These are phyloP conservation scores for Diutina scorzettiae DNA, from an alignment of 1,139 yeast species.

Conservation along the genomic window DNA sequence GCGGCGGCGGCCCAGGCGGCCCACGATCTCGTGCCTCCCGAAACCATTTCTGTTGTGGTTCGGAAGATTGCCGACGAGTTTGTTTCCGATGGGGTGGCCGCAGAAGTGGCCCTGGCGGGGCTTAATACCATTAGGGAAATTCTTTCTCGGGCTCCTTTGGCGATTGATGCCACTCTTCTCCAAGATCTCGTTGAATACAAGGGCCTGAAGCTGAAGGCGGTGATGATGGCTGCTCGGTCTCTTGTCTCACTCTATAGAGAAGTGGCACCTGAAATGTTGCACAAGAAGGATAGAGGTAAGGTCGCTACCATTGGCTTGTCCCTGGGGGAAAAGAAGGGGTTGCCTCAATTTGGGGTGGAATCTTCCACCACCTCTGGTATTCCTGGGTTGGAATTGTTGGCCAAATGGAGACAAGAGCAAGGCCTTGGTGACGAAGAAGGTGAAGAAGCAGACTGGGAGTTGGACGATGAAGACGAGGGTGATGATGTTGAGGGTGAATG, in stretches of 20 bases:
- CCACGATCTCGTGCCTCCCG: conserved; percentile 96
- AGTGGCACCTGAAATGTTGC: conserved; percentile 91
- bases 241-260: conserved; percentile 80
- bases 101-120: conserved; percentile 98
- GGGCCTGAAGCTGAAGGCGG: conserved; percentile 89
- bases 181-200: conserved; percentile 86
- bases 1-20: conserved; percentile 96
- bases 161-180: conserved; percentile 73
- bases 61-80: conserved; percentile 94
- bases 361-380: conserved; percentile 49
- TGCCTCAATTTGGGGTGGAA: conserved; percentile 68
- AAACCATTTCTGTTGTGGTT: conserved; percentile 63
- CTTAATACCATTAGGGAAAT: conserved; percentile 90
- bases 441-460: conserved; percentile 44
- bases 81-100: conserved; percentile 95
- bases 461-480: conserved; percentile 13
- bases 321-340: conserved; percentile 28
- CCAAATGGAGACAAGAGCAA: conserved; percentile 53
- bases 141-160: conserved; percentile 83
- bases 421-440: conserved; percentile 15
- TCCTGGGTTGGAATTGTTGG: conserved; percentile 83
- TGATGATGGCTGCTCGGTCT: conserved; percentile 89
- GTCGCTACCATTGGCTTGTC: conserved; percentile 71
- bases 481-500: conserved; percentile 50
- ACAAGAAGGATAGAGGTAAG: conserved; percentile 86